A percentile compares a stretch with the other conserved stretches of the same genome.
Evolutionary conservation across 1,284 basidiomycete genomes (phyloP).

Genomic region (Trichosporon sp.): DNA sequence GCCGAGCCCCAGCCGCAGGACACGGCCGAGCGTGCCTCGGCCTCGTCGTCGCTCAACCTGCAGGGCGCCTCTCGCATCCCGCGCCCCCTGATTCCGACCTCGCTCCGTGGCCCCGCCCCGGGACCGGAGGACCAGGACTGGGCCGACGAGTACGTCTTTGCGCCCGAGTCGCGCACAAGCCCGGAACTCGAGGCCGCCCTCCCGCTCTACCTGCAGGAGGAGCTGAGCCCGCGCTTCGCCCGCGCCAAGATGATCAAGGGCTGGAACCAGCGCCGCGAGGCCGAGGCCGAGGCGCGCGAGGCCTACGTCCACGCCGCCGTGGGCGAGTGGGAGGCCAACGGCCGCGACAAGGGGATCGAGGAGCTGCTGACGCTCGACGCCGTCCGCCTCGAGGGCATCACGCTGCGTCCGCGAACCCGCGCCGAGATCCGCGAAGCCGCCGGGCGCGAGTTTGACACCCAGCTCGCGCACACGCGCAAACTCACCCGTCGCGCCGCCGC

Average conservation of each 20-base stretch:
- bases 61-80: constrained; percentile 24
- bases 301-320: constrained; percentile 36
- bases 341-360: constrained; percentile 46
- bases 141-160: constrained; percentile 40
- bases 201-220: constrained; percentile 55
- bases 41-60: constrained; percentile 29
- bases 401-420: constrained; percentile 44
- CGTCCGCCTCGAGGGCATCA: constrained; percentile 46
- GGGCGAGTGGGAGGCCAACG: constrained; percentile 44
- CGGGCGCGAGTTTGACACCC: constrained; percentile 40
- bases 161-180: constrained; percentile 24
- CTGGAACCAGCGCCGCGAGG: constrained; percentile 41
- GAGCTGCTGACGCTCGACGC: constrained; percentile 35
- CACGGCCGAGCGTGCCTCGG: constrained; percentile 22
- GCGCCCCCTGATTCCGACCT: constrained; percentile 28
- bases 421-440: constrained; percentile 53
- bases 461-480: constrained; percentile 32
- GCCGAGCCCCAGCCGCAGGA: constrained; percentile 17
- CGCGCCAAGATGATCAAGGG: constrained; percentile 46
- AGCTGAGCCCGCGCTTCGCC: constrained; percentile 53
- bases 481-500: constrained; percentile 32
- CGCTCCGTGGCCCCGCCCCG: constrained; percentile 36
- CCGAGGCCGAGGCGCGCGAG: constrained; percentile 37
- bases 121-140: constrained; percentile 32
- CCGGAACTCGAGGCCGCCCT: constrained; percentile 46